Evolutionary conservation across 139 green algal genomes (phyloP), one percentile per base, ranked within the genome.

Genomic region (Raphidocelis subcapitata): DNA sequence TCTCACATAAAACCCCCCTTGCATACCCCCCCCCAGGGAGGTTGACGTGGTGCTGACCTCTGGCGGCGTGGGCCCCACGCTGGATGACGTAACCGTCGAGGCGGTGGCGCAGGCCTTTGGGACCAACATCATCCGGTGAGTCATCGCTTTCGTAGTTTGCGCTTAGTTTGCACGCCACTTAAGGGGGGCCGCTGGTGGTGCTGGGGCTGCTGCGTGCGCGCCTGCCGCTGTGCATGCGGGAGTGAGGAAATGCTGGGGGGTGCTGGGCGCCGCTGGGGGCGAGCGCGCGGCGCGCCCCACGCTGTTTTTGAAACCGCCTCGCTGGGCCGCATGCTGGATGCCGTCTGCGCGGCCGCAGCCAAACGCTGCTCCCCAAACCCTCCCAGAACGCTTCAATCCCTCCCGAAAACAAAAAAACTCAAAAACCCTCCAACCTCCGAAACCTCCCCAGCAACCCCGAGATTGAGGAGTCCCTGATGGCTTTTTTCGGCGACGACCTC

Each of bases 41-140:
- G 65, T 76, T 21, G 86, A 92, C 12, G 79, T 87, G 37, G 83
- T 97, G 10, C 79, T 97, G 41, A 97, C 91, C 26, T 82, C 69
- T 47, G 92, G 92, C 3, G 92, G 92, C 49, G 91, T 97, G 26
- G 93, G 93, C 0, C 92, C 93, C 18, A 97, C 93, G 0, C 86
- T 97, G 35, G 93, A 97, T 76, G 93, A 97, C 79, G 82, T 95
- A 8, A 97, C 92, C 21, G 94, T 96, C 63, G 82, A 88, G 62
- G 80, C 74, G 15, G 65, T 96, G 4, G 84, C 91, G 1, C 33
- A 55, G 29, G 91, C 91, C 1, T 79, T 84, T 74, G 78, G 63
- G 51, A 63, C 51, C 51, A 72, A 62, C 37, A 59, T 69, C 16
- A 82, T 72, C 35, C 74, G 72, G 76, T 88, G 46, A 62, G 66